Conservation (phyloP, 164 flowering plant species). For the Saururus chinensis region DNA sequence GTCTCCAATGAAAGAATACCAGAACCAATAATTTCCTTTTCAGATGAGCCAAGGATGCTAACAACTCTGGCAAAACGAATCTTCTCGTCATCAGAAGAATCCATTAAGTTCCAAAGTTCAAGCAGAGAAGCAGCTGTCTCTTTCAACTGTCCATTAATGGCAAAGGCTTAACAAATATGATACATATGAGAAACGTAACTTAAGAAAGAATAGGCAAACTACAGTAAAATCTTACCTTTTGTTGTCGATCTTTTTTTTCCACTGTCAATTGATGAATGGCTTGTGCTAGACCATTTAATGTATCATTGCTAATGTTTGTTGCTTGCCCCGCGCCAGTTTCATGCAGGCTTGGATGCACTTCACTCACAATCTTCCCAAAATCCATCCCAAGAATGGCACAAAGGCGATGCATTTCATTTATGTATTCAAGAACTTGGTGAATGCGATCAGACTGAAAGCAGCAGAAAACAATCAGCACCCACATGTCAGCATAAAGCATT, state of each 20-base stretch:
- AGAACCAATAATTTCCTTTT: constrained; percentile 44
- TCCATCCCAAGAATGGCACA: constrained; percentile 76
- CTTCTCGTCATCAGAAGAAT: constrained; percentile 60
- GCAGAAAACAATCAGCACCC: not conserved
- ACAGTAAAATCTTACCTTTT: constrained; percentile 40
- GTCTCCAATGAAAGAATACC: constrained; percentile 60
- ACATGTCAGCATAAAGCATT: no score
- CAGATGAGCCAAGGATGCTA: constrained; percentile 35
- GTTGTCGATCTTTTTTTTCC: constrained; percentile 53
- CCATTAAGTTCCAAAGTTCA: constrained; percentile 92
- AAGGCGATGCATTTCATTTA: constrained; percentile 80
- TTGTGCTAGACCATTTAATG: constrained; percentile 65
- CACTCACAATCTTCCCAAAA: constrained; percentile 73
- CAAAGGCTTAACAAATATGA: no score
- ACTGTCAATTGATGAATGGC: constrained; percentile 47
- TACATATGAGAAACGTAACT: no score
- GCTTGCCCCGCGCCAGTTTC: constrained; percentile 39
- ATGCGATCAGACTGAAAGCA: constrained; percentile 76
- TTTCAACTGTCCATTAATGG: constrained; percentile 39
- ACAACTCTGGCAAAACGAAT: constrained; percentile 28
- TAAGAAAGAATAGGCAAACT: no score
- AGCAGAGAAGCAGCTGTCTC: constrained; percentile 38
- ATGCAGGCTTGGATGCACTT: constrained; percentile 82
- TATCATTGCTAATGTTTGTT: constrained; percentile 62
- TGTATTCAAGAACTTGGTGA: constrained; percentile 57